phyloP scores from a whole-genome alignment of 768 basidiomycete genomes.

The Termitomyces sp. region DNA sequence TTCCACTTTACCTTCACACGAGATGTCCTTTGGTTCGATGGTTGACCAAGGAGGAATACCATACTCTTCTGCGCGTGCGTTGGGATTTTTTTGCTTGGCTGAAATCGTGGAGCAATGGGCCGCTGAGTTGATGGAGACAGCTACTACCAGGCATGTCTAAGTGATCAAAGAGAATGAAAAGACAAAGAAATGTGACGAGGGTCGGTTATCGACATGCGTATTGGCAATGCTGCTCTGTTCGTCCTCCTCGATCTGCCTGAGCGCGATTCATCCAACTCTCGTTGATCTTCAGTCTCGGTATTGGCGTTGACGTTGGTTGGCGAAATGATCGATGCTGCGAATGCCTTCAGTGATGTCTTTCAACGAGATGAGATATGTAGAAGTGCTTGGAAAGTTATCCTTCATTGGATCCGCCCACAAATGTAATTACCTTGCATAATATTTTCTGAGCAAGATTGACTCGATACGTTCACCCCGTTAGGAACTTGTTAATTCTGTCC shows the following conservation, averaged over 20 bases:
- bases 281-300: slow-evolving; percentile 53
- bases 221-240: slow-evolving; percentile 47
- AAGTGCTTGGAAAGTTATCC: too few species aligned
- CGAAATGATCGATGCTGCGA: slow-evolving; percentile 38
- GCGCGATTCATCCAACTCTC: slow-evolving; percentile 57
- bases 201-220: slow-evolving; percentile 16
- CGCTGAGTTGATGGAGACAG: slow-evolving; percentile 54
- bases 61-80: slow-evolving; percentile 76
- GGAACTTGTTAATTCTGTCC: too few species aligned
- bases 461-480: too few species aligned
- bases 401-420: neutral
- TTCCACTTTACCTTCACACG: slow-evolving; percentile 38
- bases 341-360: neutral
- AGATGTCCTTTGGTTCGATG: slow-evolving; percentile 56
- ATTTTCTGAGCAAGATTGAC: too few species aligned
- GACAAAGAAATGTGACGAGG: neutral
- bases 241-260: slow-evolving; percentile 48
- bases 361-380: too few species aligned
- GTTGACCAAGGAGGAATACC: slow-evolving; percentile 66
- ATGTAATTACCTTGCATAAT: neutral
- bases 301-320: slow-evolving; percentile 58
- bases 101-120: slow-evolving; percentile 69
- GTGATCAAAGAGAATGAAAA: neutral
- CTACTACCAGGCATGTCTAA: slow-evolving; percentile 41
- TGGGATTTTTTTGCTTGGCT: slow-evolving; percentile 68